Evolutionary conservation across 2,329 filamentous ascomycete genomes (phyloP), one percentile per base, ranked within the genome.

Genomic region (Aspergillus quadrilineatus): DNA sequence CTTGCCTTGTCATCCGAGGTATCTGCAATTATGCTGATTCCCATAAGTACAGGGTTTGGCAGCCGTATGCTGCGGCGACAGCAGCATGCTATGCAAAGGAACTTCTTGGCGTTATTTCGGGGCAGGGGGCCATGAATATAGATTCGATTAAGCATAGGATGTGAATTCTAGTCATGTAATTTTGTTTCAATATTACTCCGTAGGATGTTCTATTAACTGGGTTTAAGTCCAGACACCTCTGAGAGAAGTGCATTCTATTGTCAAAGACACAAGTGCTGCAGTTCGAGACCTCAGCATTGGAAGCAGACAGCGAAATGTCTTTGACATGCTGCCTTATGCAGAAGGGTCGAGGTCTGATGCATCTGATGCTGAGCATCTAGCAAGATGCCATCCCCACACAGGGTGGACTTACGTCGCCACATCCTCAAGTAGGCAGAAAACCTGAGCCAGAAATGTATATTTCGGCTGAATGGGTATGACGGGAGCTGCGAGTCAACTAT

Each of bases 11-110:
- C 14, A 42, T 56, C 7, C 54, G 54, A 6, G 54, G 54, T 7
- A 43, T 56, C 5, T 56, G 54, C 15, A 49, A 56, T 36, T 56
- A 56, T 44, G 32, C 44, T 0, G 55, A 57, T 29, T 53, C 55
- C 0, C 55, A 53, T 22, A 57, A 57, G 9, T 32, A 34, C 37
- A 53, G 22, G 22, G 22, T 22, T 22, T 22, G 22, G 22, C 22
- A 22, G 22, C 22, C 22, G 3, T 22, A 22, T 22, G 22, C 22
- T 14, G 52, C 52, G 8, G 17, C 37, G 14, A 17, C 26, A 3
- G 52, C 56, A 9, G 56, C 52, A 8, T 36, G 48, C 12, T 58
- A 58, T 41, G 48, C 48, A 22, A 55, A 37, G 22, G 43, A 45
- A 3, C 43, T 45, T 22, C 29, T 45, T 45, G 22, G 29, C 6